A percentile compares a stretch with the other conserved stretches of the same genome.
phyloP scores from a whole-genome alignment of 2,329 filamentous ascomycete species.

The Arthrobotrys entomopaga region DNA sequence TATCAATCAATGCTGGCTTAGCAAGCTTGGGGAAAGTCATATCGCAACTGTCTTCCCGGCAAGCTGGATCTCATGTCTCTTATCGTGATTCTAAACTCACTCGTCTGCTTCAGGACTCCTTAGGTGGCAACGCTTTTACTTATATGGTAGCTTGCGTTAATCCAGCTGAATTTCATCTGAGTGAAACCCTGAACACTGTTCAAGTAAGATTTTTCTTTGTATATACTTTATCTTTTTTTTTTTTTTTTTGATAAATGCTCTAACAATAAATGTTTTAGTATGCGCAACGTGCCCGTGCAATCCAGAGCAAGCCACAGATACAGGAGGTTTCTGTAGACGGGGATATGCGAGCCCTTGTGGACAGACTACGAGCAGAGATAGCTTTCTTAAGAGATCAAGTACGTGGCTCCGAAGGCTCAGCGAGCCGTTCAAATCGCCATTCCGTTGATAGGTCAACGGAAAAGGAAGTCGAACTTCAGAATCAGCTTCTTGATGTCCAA shows the following conservation, averaged over 20 bases:
- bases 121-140: constrained; percentile 96
- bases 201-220: constrained; percentile 62
- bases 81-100: constrained; percentile 99
- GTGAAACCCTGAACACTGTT: constrained; percentile 96
- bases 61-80: constrained; percentile 88
- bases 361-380: constrained; percentile 91
- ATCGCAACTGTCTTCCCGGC: constrained; percentile 91
- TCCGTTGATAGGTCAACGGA: constrained; percentile 73
- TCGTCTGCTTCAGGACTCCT: constrained; percentile 90
- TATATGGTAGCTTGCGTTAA: constrained; percentile 99
- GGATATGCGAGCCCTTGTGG: constrained; percentile 93
- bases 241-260: constrained; percentile 1
- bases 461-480: constrained; percentile 88
- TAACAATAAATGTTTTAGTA: constrained; percentile 69
- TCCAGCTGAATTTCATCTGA: constrained; percentile 94
- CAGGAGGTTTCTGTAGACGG: constrained; percentile 88
- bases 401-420: constrained; percentile 78
- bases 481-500: constrained; percentile 89
- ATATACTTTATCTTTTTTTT: no score
- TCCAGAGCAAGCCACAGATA: constrained; percentile 96
- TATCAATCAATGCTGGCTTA: constrained; percentile 96
- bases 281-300: constrained; percentile 91
- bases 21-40: constrained; percentile 98
- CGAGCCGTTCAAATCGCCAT: constrained; percentile 71
- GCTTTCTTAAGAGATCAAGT: constrained; percentile 94